These are phyloP conservation scores for Rhinocladiella mackenziei DNA, from an alignment of 2,329 filamentous ascomycete genomes.

Conservation along the genomic window DNA sequence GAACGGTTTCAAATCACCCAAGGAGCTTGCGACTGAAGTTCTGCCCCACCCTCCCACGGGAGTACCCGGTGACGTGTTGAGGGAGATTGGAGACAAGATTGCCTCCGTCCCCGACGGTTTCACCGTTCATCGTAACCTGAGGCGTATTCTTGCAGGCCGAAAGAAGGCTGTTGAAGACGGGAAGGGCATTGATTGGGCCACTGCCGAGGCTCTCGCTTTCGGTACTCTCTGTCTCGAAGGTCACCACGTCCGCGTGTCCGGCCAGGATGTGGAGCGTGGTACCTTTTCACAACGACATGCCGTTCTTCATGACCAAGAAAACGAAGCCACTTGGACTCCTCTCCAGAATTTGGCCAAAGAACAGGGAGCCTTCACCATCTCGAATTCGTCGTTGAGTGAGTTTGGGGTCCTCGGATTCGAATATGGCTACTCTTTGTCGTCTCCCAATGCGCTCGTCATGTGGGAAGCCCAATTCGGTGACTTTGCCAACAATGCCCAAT, in stretches of 20 bases:
- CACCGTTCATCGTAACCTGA: constrained; percentile 87
- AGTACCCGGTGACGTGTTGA: constrained; percentile 66
- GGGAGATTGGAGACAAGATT: constrained; percentile 78
- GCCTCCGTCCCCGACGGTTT: constrained; percentile 78
- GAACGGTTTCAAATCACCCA: constrained; percentile 99
- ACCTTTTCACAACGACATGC: constrained; percentile 98
- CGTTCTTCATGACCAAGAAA: constrained; percentile 96
- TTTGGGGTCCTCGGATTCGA: constrained; percentile 85
- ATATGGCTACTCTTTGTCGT: constrained; percentile 96
- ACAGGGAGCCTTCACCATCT: constrained; percentile 93
- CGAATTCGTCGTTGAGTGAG: constrained; percentile 83
- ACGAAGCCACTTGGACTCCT: constrained; percentile 85
- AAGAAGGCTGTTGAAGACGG: constrained; percentile 91
- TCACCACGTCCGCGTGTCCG: constrained; percentile 94
- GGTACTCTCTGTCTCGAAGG: constrained; percentile 87
- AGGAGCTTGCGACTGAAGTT: constrained; percentile 91
- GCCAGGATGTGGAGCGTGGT: constrained; percentile 98
- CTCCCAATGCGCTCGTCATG: constrained; percentile 94
- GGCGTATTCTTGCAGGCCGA: constrained; percentile 85
- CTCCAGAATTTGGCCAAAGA: constrained; percentile 84
- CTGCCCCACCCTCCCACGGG: constrained; percentile 86
- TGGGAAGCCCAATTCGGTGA: constrained; percentile 99
- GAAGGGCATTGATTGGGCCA: constrained; percentile 95
- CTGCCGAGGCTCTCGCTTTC: constrained; percentile 92
- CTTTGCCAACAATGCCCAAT: constrained; percentile 99